phyloP scores from a whole-genome alignment of 495 filamentous ascomycete genomes.

The Tuber melanosporum region DNA sequence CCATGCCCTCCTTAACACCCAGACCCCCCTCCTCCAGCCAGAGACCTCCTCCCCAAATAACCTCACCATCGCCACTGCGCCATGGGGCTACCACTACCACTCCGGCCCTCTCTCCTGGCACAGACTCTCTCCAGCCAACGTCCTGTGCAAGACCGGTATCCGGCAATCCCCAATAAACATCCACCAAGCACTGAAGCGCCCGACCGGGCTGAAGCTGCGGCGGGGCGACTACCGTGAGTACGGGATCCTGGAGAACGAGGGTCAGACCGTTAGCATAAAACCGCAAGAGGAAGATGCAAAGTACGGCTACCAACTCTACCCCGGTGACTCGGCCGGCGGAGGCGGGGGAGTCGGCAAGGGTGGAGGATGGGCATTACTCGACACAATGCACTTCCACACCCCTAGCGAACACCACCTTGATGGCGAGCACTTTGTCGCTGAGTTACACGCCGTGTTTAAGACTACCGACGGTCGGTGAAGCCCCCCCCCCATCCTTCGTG shows the following conservation, averaged over 20 bases:
- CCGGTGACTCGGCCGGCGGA: background rate
- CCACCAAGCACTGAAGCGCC: slow-evolving; percentile 42
- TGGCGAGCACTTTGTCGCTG: slow-evolving; percentile 51
- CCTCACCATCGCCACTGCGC: background rate
- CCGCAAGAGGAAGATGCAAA: slow-evolving; percentile 7
- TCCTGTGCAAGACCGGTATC: slow-evolving; percentile 50
- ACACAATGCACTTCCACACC: slow-evolving; percentile 62
- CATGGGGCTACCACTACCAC: slow-evolving; percentile 50
- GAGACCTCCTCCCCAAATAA: background rate
- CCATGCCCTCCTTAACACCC: background rate
- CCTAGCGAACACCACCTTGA: slow-evolving; percentile 59
- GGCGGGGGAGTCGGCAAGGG: slow-evolving; percentile 5
- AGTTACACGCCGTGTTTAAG: slow-evolving; percentile 56
- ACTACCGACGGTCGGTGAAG: background rate
- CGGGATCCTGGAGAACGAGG: slow-evolving; percentile 25
- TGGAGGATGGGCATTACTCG: slow-evolving; percentile 47
- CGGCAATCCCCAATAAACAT: slow-evolving; percentile 61
- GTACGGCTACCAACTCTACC: slow-evolving; percentile 16
- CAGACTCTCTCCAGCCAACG: slow-evolving; percentile 46
- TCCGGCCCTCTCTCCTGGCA: slow-evolving; percentile 58
- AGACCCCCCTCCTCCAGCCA: background rate
- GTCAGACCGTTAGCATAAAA: slow-evolving; percentile 32
- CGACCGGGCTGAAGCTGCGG: background rate
- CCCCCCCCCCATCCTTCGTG: background rate
- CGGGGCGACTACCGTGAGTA: slow-evolving; percentile 21